phyloP scores from a whole-genome alignment of 306 rosid species.

The Cucurbita ficifolia region DNA sequence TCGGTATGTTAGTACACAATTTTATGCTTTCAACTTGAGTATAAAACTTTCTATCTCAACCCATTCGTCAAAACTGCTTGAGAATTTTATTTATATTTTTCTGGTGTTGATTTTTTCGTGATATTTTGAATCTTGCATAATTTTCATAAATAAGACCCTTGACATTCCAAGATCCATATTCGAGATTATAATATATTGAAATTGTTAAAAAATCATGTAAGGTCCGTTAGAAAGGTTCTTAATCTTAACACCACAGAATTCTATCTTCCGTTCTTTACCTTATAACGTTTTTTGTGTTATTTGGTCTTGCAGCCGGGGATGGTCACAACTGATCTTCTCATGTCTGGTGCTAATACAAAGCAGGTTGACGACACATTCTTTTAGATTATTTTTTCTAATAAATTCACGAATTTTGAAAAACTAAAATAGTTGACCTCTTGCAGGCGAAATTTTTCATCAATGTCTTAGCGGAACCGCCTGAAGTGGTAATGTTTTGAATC shows the following conservation, averaged over 20 bases:
- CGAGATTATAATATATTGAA: background rate
- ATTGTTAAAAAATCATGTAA: background rate
- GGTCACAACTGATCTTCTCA: conserved; percentile 98
- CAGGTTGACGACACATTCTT: conserved; percentile 34
- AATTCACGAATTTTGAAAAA: background rate
- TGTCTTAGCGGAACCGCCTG: conserved; percentile 92
- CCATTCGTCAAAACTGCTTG: background rate
- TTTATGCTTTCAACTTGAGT: background rate
- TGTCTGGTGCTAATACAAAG: conserved; percentile 90
- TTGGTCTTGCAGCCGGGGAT: conserved; percentile 75
- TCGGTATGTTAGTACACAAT: conserved; percentile 38
- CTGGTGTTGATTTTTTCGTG: background rate
- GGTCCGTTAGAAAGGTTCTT: background rate
- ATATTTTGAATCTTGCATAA: background rate
- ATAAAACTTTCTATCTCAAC: background rate
- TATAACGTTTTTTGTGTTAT: conserved; percentile 1
- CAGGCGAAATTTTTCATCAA: conserved; percentile 97
- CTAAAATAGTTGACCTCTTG: background rate
- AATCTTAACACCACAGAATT: background rate
- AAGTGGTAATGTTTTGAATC: conserved; percentile 44
- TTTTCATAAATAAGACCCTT: background rate
- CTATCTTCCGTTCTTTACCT: background rate
- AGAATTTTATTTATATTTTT: background rate
- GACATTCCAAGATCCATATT: background rate
- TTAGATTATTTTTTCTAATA: too few relatives aligned